phyloP scores from a whole-genome alignment of 2,329 filamentous ascomycete genomes.

The Sporothrix brunneoviolacea region DNA sequence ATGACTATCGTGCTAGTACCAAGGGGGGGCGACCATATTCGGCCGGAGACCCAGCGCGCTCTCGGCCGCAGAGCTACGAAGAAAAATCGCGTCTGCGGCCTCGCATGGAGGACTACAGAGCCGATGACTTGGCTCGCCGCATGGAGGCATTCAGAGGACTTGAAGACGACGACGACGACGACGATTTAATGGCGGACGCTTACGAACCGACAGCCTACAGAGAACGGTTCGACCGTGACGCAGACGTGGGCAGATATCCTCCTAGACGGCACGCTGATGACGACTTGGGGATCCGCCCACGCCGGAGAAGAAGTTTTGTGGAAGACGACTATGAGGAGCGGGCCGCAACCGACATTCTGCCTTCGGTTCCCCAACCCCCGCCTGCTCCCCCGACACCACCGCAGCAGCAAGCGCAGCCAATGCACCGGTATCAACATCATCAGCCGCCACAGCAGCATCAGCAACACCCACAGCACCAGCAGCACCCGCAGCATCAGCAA shows the following conservation, averaged over 20 bases:
- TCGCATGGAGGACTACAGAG: conserved; percentile 19
- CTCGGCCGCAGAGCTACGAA: conserved; percentile 35
- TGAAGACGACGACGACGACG: conserved; percentile 29
- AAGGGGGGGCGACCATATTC: conserved; percentile 13
- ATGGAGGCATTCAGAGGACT: conserved; percentile 31
- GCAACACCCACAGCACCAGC: not conserved
- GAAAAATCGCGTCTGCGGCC: conserved; percentile 41
- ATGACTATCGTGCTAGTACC: too few species aligned
- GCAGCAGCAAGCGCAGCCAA: conserved; percentile 8
- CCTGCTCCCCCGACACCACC: conserved; percentile 18
- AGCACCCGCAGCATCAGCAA: conserved; percentile 15
- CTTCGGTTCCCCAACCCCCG: conserved; percentile 27
- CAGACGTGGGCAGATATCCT: conserved; percentile 29
- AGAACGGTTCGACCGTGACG: conserved; percentile 20
- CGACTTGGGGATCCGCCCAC: conserved; percentile 1
- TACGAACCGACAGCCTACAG: not conserved
- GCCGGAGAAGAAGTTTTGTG: conserved; percentile 46
- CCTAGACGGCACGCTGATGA: conserved; percentile 28
- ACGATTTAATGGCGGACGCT: conserved; percentile 11
- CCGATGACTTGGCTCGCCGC: conserved; percentile 31
- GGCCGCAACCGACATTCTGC: conserved; percentile 30
- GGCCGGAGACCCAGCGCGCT: conserved; percentile 16
- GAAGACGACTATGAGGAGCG: conserved; percentile 50
- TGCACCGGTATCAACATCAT: not conserved
- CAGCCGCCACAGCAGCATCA: not conserved